These are phyloP conservation scores for Torulaspora pretoriensis DNA, from an alignment of 1,139 yeast genomes.

Conservation along the genomic window DNA sequence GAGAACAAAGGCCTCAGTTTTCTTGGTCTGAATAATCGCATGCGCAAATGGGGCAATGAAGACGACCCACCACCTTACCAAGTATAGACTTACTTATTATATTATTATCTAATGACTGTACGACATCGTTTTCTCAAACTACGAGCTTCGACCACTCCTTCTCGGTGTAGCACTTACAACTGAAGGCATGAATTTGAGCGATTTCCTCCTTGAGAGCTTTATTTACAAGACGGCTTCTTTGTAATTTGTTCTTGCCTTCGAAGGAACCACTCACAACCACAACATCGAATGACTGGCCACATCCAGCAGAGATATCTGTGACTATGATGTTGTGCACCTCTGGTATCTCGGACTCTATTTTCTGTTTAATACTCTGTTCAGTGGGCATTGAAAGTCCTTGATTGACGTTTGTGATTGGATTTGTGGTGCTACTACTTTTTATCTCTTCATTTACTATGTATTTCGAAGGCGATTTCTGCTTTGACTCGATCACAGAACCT, in stretches of 20 bases:
- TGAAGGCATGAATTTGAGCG: conserved; percentile 85
- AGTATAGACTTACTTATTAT: conserved; percentile 6
- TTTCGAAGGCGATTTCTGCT: too few species aligned
- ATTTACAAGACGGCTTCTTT: conserved; percentile 85
- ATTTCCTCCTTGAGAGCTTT: conserved; percentile 75
- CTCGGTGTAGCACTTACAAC: conserved; percentile 77
- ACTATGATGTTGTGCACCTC: conserved; percentile 34
- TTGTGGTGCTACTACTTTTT: too few species aligned
- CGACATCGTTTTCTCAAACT: conserved; percentile 15
- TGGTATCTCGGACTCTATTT: conserved; percentile 26
- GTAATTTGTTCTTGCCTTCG: conserved; percentile 75
- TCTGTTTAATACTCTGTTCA: conserved; percentile 26
- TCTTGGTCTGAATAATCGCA: conserved; percentile 23
- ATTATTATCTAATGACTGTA: conserved; percentile 12
- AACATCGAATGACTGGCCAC: conserved; percentile 83
- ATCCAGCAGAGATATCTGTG: conserved; percentile 61
- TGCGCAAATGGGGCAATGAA: conserved; percentile 23
- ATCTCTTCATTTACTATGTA: too few species aligned
- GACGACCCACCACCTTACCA: conserved; percentile 29
- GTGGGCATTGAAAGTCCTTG: conserved; percentile 18
- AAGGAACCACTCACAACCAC: conserved; percentile 77
- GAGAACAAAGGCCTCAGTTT: conserved; percentile 21
- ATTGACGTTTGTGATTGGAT: background rate
- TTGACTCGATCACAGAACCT: background rate
- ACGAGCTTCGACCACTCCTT: conserved; percentile 58